Percentiles rank a stretch among this genome's conserved stretches.
These are phyloP conservation scores for Domatiomyces catenatus DNA, from an alignment of 2,329 filamentous ascomycete genomes.

Conservation along the genomic window DNA sequence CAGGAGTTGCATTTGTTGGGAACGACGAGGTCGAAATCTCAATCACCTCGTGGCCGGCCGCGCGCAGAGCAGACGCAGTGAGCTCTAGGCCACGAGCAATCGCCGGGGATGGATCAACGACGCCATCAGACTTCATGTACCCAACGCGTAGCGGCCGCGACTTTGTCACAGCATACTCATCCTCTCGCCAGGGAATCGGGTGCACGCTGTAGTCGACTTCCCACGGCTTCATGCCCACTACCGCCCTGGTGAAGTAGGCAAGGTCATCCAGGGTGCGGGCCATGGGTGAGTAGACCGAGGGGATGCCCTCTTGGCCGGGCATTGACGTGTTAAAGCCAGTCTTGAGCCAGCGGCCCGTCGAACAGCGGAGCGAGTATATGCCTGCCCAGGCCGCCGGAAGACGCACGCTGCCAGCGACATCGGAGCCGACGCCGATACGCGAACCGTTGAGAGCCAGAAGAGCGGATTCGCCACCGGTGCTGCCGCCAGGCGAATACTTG, in stretches of 20 bases:
- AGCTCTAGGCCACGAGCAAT: constrained; percentile 61
- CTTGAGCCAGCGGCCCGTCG: constrained; percentile 81
- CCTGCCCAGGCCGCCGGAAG: constrained; percentile 80
- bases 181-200: constrained; percentile 61
- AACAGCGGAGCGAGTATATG: constrained; percentile 74
- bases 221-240: constrained; percentile 76
- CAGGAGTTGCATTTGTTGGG: constrained; percentile 59
- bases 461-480: constrained; percentile 71
- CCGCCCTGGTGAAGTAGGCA: constrained; percentile 62
- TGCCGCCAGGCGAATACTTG: constrained; percentile 78
- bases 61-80: constrained; percentile 51
- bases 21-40: constrained; percentile 37
- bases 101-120: constrained; percentile 74
- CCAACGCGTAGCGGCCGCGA: constrained; percentile 57
- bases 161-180: constrained; percentile 44
- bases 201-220: constrained; percentile 75
- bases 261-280: constrained; percentile 69
- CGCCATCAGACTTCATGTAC: constrained; percentile 60
- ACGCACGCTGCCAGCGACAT: constrained; percentile 79
- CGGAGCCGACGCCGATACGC: constrained; percentile 76
- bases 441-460: constrained; percentile 67
- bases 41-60: constrained; percentile 60
- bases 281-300: constrained; percentile 86
- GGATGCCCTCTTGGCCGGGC: constrained; percentile 80
- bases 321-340: constrained; percentile 71